phyloP scores from a whole-genome alignment of 1,284 basidiomycete species.

The Malassezia brasiliensis region DNA sequence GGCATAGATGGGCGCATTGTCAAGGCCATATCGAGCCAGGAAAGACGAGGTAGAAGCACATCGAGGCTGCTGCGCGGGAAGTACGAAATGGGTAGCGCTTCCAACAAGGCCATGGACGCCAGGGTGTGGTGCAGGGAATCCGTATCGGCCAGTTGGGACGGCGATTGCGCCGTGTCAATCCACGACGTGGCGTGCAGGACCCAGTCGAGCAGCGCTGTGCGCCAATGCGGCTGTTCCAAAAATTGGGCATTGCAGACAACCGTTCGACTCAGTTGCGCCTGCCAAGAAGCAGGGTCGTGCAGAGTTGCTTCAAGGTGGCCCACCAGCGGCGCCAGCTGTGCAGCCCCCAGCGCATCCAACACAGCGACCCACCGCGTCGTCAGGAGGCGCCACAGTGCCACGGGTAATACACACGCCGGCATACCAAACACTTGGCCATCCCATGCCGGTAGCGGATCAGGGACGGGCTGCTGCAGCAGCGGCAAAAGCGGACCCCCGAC shows the following conservation, averaged over 20 bases:
- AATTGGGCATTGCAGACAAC: slow-evolving; percentile 20
- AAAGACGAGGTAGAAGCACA: background rate
- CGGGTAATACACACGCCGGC: background rate
- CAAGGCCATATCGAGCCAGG: slow-evolving; percentile 2
- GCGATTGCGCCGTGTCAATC: too few relatives aligned
- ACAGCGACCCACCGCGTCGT: slow-evolving; percentile 24
- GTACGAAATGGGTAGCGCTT: background rate
- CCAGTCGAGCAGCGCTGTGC: slow-evolving; percentile 14
- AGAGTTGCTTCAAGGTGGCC: background rate
- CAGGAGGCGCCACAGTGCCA: slow-evolving; percentile 24
- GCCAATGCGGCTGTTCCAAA: slow-evolving; percentile 27
- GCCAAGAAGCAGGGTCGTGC: too few relatives aligned
- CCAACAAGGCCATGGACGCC: background rate
- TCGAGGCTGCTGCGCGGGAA: background rate
- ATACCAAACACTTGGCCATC: slow-evolving; percentile 13
- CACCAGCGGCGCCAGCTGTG: background rate
- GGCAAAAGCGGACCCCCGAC: background rate
- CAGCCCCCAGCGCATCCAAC: slow-evolving; percentile 16
- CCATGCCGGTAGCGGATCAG: background rate
- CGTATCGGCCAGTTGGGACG: too few relatives aligned
- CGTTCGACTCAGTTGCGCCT: background rate
- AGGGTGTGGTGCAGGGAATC: background rate
- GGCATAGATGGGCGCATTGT: background rate
- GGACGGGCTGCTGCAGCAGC: background rate
- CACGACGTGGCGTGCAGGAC: background rate